Percentiles rank a stretch among this genome's conserved stretches.
These are phyloP conservation scores for Scutellaria galericulata DNA, from an alignment of 257 asterid genomes.

Conservation along the genomic window DNA sequence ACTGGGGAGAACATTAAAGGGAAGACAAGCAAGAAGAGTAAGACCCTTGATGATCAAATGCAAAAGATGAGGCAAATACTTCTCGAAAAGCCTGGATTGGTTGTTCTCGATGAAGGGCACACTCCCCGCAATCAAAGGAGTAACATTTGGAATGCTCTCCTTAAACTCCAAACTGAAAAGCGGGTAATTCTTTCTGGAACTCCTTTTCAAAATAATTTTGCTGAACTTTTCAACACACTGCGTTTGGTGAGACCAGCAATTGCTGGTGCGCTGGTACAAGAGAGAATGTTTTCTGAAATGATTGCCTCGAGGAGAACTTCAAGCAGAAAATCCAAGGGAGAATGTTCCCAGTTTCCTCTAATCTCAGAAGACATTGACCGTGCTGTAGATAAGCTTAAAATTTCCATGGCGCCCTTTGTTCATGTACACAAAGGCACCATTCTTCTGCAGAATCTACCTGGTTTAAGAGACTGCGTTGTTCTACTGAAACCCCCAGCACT, in stretches of 20 bases:
- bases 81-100: slow-evolving; percentile 55
- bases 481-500: slow-evolving; percentile 50
- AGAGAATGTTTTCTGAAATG: slow-evolving; percentile 42
- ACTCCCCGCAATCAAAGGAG: slow-evolving; percentile 57
- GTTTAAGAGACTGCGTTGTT: slow-evolving; percentile 56
- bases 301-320: slow-evolving; percentile 4
- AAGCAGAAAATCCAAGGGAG: background rate
- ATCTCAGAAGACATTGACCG: slow-evolving; percentile 27
- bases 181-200: slow-evolving; percentile 73
- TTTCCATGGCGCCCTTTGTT: slow-evolving; percentile 56
- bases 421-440: slow-evolving; percentile 65
- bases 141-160: slow-evolving; percentile 56
- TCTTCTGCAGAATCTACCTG: slow-evolving; percentile 57
- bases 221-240: slow-evolving; percentile 59
- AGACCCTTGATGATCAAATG: background rate
- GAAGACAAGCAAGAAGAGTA: slow-evolving; percentile 15
- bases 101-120: slow-evolving; percentile 74
- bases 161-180: slow-evolving; percentile 46
- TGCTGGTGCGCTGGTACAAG: slow-evolving; percentile 44
- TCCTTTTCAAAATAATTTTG: slow-evolving; percentile 70
- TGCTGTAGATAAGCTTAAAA: slow-evolving; percentile 47
- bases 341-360: slow-evolving; percentile 10
- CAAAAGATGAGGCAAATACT: slow-evolving; percentile 43
- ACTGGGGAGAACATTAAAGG: slow-evolving; percentile 37
- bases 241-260: slow-evolving; percentile 57